phyloP scores from a whole-genome alignment of 371 early-diverging fungal species.

The Saksenaea vasiformis region DNA sequence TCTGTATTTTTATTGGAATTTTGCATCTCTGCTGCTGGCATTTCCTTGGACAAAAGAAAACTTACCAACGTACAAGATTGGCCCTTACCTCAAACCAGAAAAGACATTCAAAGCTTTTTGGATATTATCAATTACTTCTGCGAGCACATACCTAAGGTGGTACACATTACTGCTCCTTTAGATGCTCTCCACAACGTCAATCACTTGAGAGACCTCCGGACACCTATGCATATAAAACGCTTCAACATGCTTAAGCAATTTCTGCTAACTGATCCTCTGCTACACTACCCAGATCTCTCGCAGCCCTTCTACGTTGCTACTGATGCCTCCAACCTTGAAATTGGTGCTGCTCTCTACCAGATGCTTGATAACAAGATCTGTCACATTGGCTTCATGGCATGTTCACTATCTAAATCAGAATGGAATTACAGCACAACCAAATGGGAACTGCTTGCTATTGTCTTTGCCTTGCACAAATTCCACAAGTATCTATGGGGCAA shows the following conservation, averaged over 20 bases:
- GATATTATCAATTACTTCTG: slow-evolving; percentile 28
- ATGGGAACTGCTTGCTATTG: background rate
- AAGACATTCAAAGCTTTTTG: slow-evolving; percentile 18
- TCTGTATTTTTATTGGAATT: slow-evolving; percentile 15
- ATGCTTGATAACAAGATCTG: background rate
- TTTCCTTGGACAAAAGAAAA: slow-evolving; percentile 12
- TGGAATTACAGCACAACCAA: background rate
- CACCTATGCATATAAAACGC: background rate
- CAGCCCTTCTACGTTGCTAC: slow-evolving; percentile 31
- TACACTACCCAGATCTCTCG: slow-evolving; percentile 17
- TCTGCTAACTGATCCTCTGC: background rate
- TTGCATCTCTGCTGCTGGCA: slow-evolving; percentile 12
- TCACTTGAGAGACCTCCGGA: background rate
- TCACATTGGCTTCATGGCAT: slow-evolving; percentile 14
- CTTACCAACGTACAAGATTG: slow-evolving; percentile 15
- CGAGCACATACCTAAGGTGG: slow-evolving; percentile 16
- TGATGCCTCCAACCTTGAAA: slow-evolving; percentile 35
- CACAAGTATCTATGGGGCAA: slow-evolving; percentile 34
- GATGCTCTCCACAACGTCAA: slow-evolving; percentile 16
- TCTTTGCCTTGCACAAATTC: slow-evolving; percentile 19
- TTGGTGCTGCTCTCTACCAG: slow-evolving; percentile 31
- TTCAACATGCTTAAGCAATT: slow-evolving; percentile 7
- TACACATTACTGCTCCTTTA: slow-evolving; percentile 21
- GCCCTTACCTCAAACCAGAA: slow-evolving; percentile 7
- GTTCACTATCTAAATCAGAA: slow-evolving; percentile 2